These are phyloP conservation scores for Boletus speciosus DNA, from an alignment of 768 basidiomycete genomes.

Conservation along the genomic window DNA sequence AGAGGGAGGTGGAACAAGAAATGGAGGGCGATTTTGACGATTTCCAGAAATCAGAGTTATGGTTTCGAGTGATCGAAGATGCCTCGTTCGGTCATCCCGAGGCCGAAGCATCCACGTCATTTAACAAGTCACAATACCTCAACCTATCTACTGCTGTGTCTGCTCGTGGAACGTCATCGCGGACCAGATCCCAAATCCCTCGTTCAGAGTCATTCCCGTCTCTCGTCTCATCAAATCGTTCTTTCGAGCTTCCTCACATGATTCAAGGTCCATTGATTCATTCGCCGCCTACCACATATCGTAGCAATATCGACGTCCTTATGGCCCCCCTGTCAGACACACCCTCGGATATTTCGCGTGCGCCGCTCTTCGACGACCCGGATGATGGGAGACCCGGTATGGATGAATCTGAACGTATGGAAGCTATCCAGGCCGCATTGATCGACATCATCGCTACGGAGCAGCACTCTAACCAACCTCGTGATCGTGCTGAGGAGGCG, in stretches of 20 bases:
- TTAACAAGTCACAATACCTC: slow-evolving; percentile 5
- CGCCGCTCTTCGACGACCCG: slow-evolving; percentile 79
- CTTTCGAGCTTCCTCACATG: slow-evolving; percentile 12
- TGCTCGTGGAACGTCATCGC: slow-evolving; percentile 1
- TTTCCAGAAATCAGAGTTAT: slow-evolving; percentile 86
- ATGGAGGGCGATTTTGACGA: slow-evolving; percentile 93
- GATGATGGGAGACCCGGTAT: slow-evolving; percentile 52
- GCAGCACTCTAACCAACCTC: slow-evolving; percentile 39
- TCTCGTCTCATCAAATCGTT: slow-evolving; percentile 18
- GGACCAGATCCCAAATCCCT: slow-evolving; percentile 14
- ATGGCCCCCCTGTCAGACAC: slow-evolving; percentile 66
- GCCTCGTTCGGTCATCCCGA: slow-evolving; percentile 36
- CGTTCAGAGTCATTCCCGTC: slow-evolving; percentile 40
- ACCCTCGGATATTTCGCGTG: slow-evolving; percentile 53
- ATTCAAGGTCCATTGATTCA: slow-evolving; percentile 18
- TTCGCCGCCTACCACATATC: slow-evolving; percentile 22
- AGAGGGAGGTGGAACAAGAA: slow-evolving; percentile 77
- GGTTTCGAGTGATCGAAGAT: slow-evolving; percentile 85
- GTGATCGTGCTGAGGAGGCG: slow-evolving; percentile 7
- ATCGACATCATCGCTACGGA: slow-evolving; percentile 94
- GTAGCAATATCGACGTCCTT: slow-evolving; percentile 69
- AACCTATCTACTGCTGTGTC: slow-evolving; percentile 7
- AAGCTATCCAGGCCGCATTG: slow-evolving; percentile 93
- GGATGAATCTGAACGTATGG: slow-evolving; percentile 82
- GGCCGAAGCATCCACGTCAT: not conserved